Evolutionary conservation across 768 basidiomycete genomes (phyloP).

Genomic region (Lentinus tigrinus): DNA sequence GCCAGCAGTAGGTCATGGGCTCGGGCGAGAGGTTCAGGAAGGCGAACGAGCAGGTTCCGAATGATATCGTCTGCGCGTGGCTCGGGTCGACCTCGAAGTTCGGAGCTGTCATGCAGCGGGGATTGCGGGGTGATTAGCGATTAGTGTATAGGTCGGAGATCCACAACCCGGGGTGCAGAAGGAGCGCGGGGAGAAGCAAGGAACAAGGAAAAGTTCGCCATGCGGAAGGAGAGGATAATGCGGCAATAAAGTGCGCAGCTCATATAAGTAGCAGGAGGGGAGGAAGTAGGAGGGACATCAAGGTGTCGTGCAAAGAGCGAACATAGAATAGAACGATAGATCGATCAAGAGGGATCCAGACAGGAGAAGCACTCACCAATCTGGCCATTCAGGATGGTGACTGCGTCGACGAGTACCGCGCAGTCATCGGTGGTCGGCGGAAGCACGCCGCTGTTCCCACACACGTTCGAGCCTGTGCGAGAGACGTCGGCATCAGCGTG

Average conservation of each 20-base stretch:
- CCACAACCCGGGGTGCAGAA: background rate
- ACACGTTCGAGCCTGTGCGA: slow-evolving; percentile 10
- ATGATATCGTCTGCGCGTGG: slow-evolving; percentile 17
- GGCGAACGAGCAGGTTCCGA: slow-evolving; percentile 24
- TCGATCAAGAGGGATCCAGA: background rate
- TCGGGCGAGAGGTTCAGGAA: slow-evolving; percentile 20
- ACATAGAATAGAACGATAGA: no score
- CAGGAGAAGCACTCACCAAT: slow-evolving; percentile 5
- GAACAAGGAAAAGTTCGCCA: no score
- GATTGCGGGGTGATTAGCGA: no score
- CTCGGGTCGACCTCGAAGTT: slow-evolving; percentile 13
- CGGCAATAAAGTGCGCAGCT: background rate
- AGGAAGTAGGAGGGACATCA: background rate
- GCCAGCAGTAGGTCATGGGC: slow-evolving; percentile 18
- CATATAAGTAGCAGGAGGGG: background rate
- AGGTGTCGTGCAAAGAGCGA: background rate
- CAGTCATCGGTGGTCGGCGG: slow-evolving; percentile 19
- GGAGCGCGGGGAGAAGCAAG: background rate
- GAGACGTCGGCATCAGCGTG: background rate
- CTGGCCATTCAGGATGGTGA: slow-evolving; percentile 16
- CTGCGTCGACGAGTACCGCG: slow-evolving; percentile 14
- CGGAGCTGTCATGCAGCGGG: slow-evolving; percentile 3
- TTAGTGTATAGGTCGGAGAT: no score
- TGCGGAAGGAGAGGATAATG: background rate
- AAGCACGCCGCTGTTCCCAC: slow-evolving; percentile 14